Conservation (phyloP, 2,329 filamentous ascomycete genomes). For the Nigrospora sphaerica region DNA sequence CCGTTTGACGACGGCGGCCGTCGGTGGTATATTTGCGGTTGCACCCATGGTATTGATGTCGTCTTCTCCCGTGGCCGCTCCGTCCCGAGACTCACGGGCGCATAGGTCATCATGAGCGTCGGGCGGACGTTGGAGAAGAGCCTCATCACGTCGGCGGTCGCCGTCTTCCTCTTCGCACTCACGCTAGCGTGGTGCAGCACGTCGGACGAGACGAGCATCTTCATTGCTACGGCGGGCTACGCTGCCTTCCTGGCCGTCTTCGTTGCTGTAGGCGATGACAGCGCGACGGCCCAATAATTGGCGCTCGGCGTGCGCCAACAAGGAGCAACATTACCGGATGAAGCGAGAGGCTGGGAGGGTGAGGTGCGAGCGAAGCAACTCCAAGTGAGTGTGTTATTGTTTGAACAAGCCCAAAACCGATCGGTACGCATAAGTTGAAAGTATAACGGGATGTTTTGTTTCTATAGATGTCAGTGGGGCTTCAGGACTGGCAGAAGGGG, state of each 20-base stretch:
- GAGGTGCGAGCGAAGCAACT: too few relatives aligned
- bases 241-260: conserved; percentile 5
- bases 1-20: conserved; percentile 1
- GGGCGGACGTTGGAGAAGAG: background rate
- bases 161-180: conserved; percentile 3
- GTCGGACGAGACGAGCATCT: conserved; percentile 4
- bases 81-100: background rate
- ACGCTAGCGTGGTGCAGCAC: conserved; percentile 5
- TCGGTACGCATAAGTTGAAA: too few relatives aligned
- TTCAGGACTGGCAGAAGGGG: too few relatives aligned
- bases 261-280: background rate
- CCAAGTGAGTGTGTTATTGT: too few relatives aligned
- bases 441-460: too few relatives aligned
- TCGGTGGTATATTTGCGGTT: conserved; percentile 5
- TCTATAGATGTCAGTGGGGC: too few relatives aligned
- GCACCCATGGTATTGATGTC: conserved; percentile 3
- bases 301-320: too few relatives aligned
- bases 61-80: background rate
- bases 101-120: conserved; percentile 3
- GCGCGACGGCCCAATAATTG: too few relatives aligned
- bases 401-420: too few relatives aligned
- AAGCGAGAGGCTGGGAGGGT: too few relatives aligned
- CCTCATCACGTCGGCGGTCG: conserved; percentile 1
- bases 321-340: too few relatives aligned
- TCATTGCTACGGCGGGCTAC: conserved; percentile 4